phyloP scores from a whole-genome alignment of 768 basidiomycete species.

The Suillus alpinus region DNA sequence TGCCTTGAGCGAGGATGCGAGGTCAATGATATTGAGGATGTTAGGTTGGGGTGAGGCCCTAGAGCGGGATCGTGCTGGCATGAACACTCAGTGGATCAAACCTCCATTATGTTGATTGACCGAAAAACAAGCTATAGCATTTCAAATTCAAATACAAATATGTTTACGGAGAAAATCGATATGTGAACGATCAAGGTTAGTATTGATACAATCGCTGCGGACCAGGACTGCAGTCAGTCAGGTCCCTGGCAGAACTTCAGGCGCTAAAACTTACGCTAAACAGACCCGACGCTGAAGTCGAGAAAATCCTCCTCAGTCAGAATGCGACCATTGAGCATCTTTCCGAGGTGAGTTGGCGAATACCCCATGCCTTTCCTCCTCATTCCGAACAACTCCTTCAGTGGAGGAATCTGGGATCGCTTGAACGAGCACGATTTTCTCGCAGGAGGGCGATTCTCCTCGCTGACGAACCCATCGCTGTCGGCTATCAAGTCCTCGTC shows the following conservation, averaged over 20 bases:
- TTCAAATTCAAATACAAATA: not conserved
- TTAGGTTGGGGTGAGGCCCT: too few species aligned
- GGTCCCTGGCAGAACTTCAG: not conserved
- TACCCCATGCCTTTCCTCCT: constrained; percentile 40
- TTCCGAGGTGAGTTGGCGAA: constrained; percentile 39
- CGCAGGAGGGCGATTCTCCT: constrained; percentile 11
- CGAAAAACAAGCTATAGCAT: not conserved
- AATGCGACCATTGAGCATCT: constrained; percentile 30
- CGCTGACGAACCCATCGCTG: constrained; percentile 21
- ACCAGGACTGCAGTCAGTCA: not conserved
- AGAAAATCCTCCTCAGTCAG: constrained; percentile 27
- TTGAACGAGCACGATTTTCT: constrained; percentile 2
- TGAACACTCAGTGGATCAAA: too few species aligned
- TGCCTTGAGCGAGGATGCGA: too few species aligned
- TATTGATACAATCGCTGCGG: not conserved
- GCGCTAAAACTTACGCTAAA: too few species aligned
- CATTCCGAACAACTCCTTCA: constrained; percentile 34
- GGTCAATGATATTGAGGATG: too few species aligned
- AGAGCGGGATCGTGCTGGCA: too few species aligned
- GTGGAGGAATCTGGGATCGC: constrained; percentile 13
- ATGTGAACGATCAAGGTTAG: not conserved
- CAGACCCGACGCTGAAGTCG: not conserved
- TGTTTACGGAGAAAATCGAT: not conserved
- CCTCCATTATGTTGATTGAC: too few species aligned
- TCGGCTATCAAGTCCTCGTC: constrained; percentile 4